Conservation (phyloP, 164 flowering plant species). For the Vitis cinerea region DNA sequence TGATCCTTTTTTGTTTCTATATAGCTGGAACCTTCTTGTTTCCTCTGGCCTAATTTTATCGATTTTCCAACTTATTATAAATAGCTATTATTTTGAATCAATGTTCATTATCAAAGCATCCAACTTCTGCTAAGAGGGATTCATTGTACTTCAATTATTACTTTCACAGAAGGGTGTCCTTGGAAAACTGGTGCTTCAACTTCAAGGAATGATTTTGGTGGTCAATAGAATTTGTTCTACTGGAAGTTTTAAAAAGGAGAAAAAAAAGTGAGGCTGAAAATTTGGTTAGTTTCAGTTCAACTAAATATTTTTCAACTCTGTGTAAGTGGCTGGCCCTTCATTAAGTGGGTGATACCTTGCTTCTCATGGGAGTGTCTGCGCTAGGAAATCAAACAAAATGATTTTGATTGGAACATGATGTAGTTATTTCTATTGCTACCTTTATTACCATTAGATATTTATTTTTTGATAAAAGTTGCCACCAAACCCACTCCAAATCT, state of each 20-base stretch:
- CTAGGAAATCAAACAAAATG: too few relatives aligned
- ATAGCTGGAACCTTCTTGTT: too few relatives aligned
- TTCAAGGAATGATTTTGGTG: not conserved
- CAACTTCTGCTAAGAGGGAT: not conserved
- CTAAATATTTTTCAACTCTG: not conserved
- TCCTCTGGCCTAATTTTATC: too few relatives aligned
- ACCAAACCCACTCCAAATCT: too few relatives aligned
- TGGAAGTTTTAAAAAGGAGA: not conserved
- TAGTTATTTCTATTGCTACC: too few relatives aligned
- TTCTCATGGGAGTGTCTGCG: too few relatives aligned
- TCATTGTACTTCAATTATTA: not conserved
- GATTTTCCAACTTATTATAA: too few relatives aligned
- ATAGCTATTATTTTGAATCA: too few relatives aligned
- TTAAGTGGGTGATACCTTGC: not conserved
- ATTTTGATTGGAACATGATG: not conserved
- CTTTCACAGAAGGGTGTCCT: not conserved
- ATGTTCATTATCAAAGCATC: not conserved
- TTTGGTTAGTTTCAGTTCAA: not conserved
- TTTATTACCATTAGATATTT: too few relatives aligned
- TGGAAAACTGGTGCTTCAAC: not conserved
- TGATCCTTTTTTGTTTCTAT: too few relatives aligned
- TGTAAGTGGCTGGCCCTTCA: not conserved
- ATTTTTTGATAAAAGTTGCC: too few relatives aligned
- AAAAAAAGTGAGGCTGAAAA: not conserved
- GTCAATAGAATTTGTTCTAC: conserved; percentile 1